Base-by-base conservation (phyloP, 1,284 basidiomycete genomes). In the Boletus subluridellus region DNA sequence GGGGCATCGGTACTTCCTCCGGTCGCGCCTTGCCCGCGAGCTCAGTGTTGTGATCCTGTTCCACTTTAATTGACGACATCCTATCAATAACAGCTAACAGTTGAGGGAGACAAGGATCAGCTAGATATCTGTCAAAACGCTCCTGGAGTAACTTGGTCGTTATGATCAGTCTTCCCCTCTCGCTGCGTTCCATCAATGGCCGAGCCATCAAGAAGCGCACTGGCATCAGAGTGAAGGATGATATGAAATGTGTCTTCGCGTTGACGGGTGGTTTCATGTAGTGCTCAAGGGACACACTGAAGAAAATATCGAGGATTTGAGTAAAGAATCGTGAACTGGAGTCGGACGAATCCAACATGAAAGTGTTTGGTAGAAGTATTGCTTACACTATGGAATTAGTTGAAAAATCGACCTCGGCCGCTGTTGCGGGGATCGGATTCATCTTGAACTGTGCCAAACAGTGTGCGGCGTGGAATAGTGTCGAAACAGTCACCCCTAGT, bases 401-500 rank as follows among this genome's bases (percentile, higher is more conserved):
- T 12, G 66, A 49, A 34, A 69, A 69, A 51, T 64, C 60, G 34
- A 61, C 60, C 4, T 69, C 63, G n/a, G 65, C 47, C 21, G 2
- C 11, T n/a, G 41, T 21, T 34, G 30, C 65, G 15, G 48, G 48
- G 8, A 55, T 21, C 1, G 67, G 67, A 49, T 69, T 67, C 63
- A 66, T 64, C 49, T 54, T 68, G 55, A 64, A 32, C 48, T 59
- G 60, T 0, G 65, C 65, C 26, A 66, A 46, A 46, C 58, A 66
- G 15, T 67, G 55, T 28, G 67, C 67, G 9, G 65, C 67, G 2
- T 61, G 51, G 48, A 69, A 66, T n/a, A 69, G 42, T 11, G 42
- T 0, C 8, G 67, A 57, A 15, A 66, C 24, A 6, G 63, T 51
- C n/a, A 66, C 24, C 0, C 67, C 65, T n/a, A 64, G 39, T 34